Conservation (phyloP, 352 stramenopile genomes). For the Phytophthora idaei region DNA sequence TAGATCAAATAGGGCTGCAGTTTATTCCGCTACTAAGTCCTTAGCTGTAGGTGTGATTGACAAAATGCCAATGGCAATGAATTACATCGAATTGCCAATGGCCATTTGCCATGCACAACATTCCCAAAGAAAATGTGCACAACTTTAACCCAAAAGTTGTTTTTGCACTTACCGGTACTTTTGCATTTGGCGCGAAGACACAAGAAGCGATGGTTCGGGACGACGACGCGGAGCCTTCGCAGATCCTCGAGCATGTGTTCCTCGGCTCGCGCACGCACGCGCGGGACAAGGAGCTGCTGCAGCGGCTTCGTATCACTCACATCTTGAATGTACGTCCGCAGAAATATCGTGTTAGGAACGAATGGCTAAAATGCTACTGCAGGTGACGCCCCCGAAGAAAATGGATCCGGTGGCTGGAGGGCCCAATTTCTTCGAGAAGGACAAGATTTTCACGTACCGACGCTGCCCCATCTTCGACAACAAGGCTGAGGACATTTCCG, state of each 20-base stretch:
- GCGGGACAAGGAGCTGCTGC: conserved; percentile 65
- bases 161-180: not conserved
- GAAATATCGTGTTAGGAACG: too few species aligned
- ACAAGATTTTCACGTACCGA: conserved; percentile 77
- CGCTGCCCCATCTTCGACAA: conserved; percentile 91
- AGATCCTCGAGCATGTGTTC: conserved; percentile 76
- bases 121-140: too few species aligned
- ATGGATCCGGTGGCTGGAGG: conserved; percentile 85
- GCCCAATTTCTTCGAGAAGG: conserved; percentile 93
- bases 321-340: conserved; percentile 69
- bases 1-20: too few species aligned
- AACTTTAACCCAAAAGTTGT: too few species aligned
- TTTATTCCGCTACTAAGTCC: too few species aligned
- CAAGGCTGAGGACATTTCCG: conserved; percentile 87
- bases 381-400: conserved; percentile 82
- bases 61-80: not conserved
- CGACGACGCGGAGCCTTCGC: conserved; percentile 49
- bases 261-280: conserved; percentile 72
- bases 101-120: too few species aligned
- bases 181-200: conserved; percentile 10
- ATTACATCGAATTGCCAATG: not conserved
- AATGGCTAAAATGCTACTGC: conserved; percentile 7
- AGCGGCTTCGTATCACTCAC: conserved; percentile 74
- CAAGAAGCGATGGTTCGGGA: conserved; percentile 5
- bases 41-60: too few species aligned